phyloP scores from a whole-genome alignment of 163 green algal genomes.

The Scenedesmus sp. region DNA sequence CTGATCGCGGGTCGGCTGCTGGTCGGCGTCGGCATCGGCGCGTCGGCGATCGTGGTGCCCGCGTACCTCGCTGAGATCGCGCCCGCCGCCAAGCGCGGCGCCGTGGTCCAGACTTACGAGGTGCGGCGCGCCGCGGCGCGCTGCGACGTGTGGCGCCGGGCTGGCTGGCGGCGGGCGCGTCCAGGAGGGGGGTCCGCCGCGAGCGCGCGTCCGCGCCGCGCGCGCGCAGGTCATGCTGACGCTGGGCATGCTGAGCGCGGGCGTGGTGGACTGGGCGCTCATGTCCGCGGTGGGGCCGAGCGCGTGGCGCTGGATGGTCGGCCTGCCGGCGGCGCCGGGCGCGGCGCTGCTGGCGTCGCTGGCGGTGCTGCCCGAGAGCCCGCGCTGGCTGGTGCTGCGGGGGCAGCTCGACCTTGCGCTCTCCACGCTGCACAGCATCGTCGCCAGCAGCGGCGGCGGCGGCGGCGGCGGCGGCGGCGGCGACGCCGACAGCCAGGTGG shows the following conservation, averaged over 20 bases:
- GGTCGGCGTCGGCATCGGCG: slow-evolving; percentile 83
- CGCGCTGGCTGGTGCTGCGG: slow-evolving; percentile 83
- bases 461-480: not conserved
- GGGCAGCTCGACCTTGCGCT: slow-evolving; percentile 76
- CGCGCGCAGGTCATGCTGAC: slow-evolving; percentile 80
- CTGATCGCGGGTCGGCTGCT: slow-evolving; percentile 79
- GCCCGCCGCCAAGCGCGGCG: slow-evolving; percentile 60
- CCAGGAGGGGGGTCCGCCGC: too few relatives aligned
- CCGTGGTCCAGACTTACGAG: slow-evolving; percentile 73
- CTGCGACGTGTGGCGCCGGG: too few relatives aligned
- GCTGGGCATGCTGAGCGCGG: slow-evolving; percentile 77
- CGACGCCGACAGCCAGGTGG: not conserved
- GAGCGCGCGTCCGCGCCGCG: too few relatives aligned
- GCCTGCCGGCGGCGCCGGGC: slow-evolving; percentile 51
- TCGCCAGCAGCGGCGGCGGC: slow-evolving; percentile 3
- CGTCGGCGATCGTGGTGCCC: slow-evolving; percentile 82
- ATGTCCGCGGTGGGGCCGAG: not conserved
- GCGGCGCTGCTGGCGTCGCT: slow-evolving; percentile 58
- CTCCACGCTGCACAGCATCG: slow-evolving; percentile 65
- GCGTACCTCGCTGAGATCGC: slow-evolving; percentile 88
- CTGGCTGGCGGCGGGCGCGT: too few relatives aligned
- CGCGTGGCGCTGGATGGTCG: slow-evolving; percentile 87
- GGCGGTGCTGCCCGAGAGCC: slow-evolving; percentile 78
- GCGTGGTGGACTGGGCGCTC: slow-evolving; percentile 67
- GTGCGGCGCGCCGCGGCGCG: slow-evolving; percentile 16